A percentile compares a stretch with the other conserved stretches of the same genome.
Conservation (phyloP, 2,329 filamentous ascomycete genomes). For the Cordyceps tenuipes region DNA sequence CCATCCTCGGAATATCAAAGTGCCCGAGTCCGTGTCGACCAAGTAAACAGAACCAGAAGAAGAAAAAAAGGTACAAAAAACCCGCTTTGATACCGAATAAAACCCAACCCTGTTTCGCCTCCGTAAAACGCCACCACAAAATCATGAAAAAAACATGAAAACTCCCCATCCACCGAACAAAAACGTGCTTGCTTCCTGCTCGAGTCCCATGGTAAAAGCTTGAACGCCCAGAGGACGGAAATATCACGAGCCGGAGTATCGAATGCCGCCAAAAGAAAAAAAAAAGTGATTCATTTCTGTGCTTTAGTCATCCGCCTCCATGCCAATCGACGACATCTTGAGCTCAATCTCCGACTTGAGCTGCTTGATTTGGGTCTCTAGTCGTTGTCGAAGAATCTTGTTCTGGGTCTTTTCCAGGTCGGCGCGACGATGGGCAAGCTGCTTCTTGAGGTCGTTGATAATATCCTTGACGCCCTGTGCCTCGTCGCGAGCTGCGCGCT, state of each 20-base stretch:
- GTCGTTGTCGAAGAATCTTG: slow-evolving; percentile 40
- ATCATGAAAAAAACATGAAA: background rate
- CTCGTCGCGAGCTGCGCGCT: slow-evolving; percentile 40
- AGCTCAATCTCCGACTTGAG: slow-evolving; percentile 36
- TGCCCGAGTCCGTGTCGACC: background rate
- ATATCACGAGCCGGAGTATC: no score
- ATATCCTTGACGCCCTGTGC: slow-evolving; percentile 48
- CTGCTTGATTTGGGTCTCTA: slow-evolving; percentile 42
- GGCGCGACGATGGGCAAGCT: slow-evolving; percentile 36
- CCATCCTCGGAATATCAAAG: background rate
- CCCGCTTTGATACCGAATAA: background rate
- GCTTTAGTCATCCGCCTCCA: slow-evolving; percentile 28
- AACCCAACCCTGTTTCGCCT: background rate
- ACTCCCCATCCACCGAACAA: background rate
- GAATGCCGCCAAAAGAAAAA: no score
- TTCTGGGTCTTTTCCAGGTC: slow-evolving; percentile 37
- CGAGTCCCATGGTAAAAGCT: background rate
- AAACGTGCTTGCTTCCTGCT: background rate
- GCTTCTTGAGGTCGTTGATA: slow-evolving; percentile 43
- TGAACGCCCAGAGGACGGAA: background rate
- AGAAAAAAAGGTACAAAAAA: background rate
- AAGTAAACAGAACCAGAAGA: background rate
- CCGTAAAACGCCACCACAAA: background rate
- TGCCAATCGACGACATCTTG: slow-evolving; percentile 36
- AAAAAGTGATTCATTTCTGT: no score